Evolutionary conservation across 176 grass and related monocot genomes (phyloP).

Genomic region (Oryza glumipatula): DNA sequence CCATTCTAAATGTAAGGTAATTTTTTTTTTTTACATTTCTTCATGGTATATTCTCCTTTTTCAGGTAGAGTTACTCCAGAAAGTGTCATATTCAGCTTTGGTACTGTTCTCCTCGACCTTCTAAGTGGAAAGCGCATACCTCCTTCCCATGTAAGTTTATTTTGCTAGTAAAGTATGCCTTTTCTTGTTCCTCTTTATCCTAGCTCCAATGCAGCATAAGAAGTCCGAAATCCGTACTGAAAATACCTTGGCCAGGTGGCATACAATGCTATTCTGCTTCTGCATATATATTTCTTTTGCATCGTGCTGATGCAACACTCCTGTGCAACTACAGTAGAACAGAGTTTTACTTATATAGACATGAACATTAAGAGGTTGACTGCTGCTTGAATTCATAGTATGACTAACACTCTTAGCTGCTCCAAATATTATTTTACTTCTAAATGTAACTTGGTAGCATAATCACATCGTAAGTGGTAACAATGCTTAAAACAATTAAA

Average conservation of each 20-base stretch:
- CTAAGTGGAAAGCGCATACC: constrained; percentile 98
- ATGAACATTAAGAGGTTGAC: background rate
- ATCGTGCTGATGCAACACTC: background rate
- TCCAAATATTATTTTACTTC: constrained; percentile 3
- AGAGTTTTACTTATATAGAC: background rate
- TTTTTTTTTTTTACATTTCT: constrained; percentile 4
- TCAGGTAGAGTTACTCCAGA: constrained; percentile 90
- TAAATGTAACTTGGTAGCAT: background rate
- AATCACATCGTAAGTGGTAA: background rate
- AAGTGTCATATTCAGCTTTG: constrained; percentile 99
- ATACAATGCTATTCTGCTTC: constrained; percentile 18
- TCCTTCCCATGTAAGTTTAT: constrained; percentile 82
- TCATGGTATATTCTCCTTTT: constrained; percentile 34
- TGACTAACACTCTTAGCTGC: background rate
- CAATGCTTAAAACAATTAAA: background rate
- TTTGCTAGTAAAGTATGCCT: constrained; percentile 21
- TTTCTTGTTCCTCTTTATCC: constrained; percentile 2
- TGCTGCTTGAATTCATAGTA: background rate
- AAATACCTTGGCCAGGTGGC: background rate
- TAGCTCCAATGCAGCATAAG: background rate
- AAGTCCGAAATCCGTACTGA: background rate
- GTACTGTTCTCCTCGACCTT: constrained; percentile 90
- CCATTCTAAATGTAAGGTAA: background rate
- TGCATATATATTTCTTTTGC: background rate
- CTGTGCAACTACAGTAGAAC: background rate